phyloP scores from a whole-genome alignment of 2,329 filamentous ascomycete species.

The Samsoniella hepiali region DNA sequence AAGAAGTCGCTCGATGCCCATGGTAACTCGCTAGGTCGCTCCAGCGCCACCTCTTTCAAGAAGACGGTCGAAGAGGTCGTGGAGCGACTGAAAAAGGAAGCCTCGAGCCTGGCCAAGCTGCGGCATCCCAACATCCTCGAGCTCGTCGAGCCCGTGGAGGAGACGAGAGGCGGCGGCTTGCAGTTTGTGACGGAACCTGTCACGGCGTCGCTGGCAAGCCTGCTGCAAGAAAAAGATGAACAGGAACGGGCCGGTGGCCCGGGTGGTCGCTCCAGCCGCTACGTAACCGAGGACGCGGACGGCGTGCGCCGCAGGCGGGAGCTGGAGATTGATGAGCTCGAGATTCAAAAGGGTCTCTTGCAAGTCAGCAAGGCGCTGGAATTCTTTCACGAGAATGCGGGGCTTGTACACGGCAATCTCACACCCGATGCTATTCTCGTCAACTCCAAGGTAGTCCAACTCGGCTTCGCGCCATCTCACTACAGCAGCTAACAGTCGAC shows the following conservation, averaged over 20 bases:
- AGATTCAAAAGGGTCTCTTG: conserved; percentile 93
- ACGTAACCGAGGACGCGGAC: conserved; percentile 75
- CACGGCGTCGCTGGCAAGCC: conserved; percentile 77
- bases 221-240: conserved; percentile 85
- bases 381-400: conserved; percentile 92
- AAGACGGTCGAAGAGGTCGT: conserved; percentile 84
- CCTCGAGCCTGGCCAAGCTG: conserved; percentile 79
- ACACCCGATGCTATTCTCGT: conserved; percentile 92
- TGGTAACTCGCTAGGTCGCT: conserved; percentile 37
- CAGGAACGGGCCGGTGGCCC: conserved; percentile 69
- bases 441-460: conserved; percentile 71
- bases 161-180: conserved; percentile 83
- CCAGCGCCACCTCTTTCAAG: conserved; percentile 64
- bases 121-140: conserved; percentile 91
- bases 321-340: conserved; percentile 90
- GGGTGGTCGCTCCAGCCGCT: conserved; percentile 71
- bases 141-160: conserved; percentile 90
- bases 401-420: conserved; percentile 88
- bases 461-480: background rate
- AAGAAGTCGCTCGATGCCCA: conserved; percentile 74
- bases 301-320: conserved; percentile 72
- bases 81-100: conserved; percentile 87
- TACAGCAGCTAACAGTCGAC: conserved; percentile 31
- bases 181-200: conserved; percentile 96
- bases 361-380: conserved; percentile 93